Base-by-base conservation (phyloP, 2,329 filamentous ascomycete species). In the Aureobasidium vineae region DNA sequence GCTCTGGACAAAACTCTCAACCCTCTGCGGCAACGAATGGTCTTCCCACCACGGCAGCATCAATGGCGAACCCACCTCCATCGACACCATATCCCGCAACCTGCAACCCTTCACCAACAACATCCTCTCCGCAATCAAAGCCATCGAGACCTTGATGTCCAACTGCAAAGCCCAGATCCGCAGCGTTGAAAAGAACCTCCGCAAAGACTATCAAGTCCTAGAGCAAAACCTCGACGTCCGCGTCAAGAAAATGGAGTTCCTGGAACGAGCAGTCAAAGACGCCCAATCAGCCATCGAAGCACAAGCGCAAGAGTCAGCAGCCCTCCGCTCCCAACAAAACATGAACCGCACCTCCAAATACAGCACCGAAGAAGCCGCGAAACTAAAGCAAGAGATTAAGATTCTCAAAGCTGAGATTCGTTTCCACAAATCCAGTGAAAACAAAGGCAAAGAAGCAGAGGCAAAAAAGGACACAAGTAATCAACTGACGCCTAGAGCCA, bases 21-120 rank as follows among this genome's bases (percentile, higher is more conserved):
- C 86, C 0, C 84, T 98, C 50, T 98, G 95, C 73, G 95, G 95
- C 13, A 85, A 87, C 0, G 95, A 98, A 74, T 99, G 95, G 94
- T 87, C 90, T 5, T 90, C 97, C 76, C 88, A 89, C 73, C 93
- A 98, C 77, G 90, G 89, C 66, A 86, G 97, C 28, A 90, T 98
- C 74, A 94, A 95, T 72, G 91, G 92, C 23, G 90, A 94, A 68
- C 80, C 96, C 7, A 92, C 93, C 0, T 92, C 90, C 15, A 83
- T 96, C 40, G 94, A 97, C 73, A 88, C 92, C 16, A 90, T 99
- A 68, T 87, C 88, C 1, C 93, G 88, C 59, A 92, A 95, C 78
- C 83, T 98, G 5, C 89, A 90, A 0, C 91, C 90, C 1, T 98
- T 98, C 79, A 91, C 90, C 74, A 91, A 93, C 77, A 98, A 97